A percentile compares a stretch with the other conserved stretches of the same genome.
phyloP scores from a whole-genome alignment of 2,329 filamentous ascomycete genomes.

The Neofusicoccum ribis region DNA sequence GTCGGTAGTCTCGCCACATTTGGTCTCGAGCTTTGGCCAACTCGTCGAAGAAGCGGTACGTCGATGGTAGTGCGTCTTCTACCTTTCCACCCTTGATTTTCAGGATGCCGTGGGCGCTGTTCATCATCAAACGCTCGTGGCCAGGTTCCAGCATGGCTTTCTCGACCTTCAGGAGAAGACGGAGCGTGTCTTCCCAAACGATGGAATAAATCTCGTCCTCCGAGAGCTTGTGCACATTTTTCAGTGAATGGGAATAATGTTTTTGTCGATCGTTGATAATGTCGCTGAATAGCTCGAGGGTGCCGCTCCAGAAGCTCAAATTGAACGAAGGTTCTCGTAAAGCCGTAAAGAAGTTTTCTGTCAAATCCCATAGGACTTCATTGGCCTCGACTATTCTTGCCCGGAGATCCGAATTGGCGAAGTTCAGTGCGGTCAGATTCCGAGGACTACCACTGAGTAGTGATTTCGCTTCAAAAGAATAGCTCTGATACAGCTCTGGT shows the following conservation, averaged over 20 bases:
- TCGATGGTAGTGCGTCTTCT: conserved; percentile 23
- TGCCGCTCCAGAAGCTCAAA: too few species aligned
- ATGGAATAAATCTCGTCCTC: conserved; percentile 23
- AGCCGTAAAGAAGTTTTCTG: conserved; percentile 32
- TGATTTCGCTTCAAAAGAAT: background rate
- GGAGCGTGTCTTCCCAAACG: conserved; percentile 32
- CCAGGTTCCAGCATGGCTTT: conserved; percentile 25
- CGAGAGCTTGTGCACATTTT: conserved; percentile 6
- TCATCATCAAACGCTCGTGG: conserved; percentile 22
- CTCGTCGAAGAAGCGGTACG: conserved; percentile 37
- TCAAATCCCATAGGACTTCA: conserved; percentile 28
- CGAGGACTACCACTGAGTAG: background rate
- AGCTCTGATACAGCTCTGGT: background rate
- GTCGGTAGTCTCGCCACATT: conserved; percentile 33
- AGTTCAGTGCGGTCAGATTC: background rate
- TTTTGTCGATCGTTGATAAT: background rate
- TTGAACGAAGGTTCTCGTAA: conserved; percentile 37
- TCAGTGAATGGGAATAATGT: conserved; percentile 20
- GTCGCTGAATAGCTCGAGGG: background rate
- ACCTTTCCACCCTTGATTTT: conserved; percentile 17
- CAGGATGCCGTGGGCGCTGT: conserved; percentile 21
- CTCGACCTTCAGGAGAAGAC: conserved; percentile 29
- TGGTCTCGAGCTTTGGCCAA: conserved; percentile 35
- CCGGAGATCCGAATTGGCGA: conserved; percentile 17
- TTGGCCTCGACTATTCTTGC: conserved; percentile 31